phyloP scores from a whole-genome alignment of 345 rosid genomes.

The Pseudoturritis turrita region DNA sequence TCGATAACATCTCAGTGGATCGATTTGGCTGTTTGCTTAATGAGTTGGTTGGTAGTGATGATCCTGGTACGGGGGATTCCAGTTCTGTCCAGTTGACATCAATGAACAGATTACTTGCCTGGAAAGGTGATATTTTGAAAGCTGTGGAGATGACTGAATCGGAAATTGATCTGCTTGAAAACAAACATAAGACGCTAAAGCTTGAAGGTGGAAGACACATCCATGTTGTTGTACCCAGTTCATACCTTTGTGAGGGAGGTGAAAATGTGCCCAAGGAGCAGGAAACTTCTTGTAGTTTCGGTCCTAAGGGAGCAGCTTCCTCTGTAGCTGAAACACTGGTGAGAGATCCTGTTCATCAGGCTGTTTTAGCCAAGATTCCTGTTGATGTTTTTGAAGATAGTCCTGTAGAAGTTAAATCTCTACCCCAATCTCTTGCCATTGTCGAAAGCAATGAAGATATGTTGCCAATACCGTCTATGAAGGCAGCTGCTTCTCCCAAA shows the following conservation, averaged over 20 bases:
- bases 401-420: conserved; percentile 66
- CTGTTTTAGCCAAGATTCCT: conserved; percentile 36
- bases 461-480: conserved; percentile 21
- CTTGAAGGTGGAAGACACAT: conserved; percentile 35
- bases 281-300: conserved; percentile 31
- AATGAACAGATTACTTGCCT: conserved; percentile 54
- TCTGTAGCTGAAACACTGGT: conserved; percentile 36
- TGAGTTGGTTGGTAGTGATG: conserved; percentile 66
- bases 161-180: conserved; percentile 88
- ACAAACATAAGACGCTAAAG: conserved; percentile 53
- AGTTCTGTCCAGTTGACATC: conserved; percentile 49
- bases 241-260: conserved; percentile 28
- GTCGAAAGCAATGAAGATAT: conserved; percentile 29
- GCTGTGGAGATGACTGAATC: conserved; percentile 70
- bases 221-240: conserved; percentile 24
- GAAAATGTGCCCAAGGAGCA: conserved; percentile 28
- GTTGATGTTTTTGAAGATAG: conserved; percentile 46
- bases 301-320: conserved; percentile 43
- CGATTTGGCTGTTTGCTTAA: conserved; percentile 56
- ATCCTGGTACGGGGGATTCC: conserved; percentile 51
- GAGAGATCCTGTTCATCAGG: conserved; percentile 33
- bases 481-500: conserved; percentile 9
- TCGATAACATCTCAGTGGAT: conserved; percentile 46
- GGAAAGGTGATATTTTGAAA: conserved; percentile 65
- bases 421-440: conserved; percentile 25